A percentile compares a stretch with the other conserved stretches of the same genome.
These are phyloP conservation scores for Boletus subparvulus DNA, from an alignment of 768 basidiomycete species.

Conservation along the genomic window DNA sequence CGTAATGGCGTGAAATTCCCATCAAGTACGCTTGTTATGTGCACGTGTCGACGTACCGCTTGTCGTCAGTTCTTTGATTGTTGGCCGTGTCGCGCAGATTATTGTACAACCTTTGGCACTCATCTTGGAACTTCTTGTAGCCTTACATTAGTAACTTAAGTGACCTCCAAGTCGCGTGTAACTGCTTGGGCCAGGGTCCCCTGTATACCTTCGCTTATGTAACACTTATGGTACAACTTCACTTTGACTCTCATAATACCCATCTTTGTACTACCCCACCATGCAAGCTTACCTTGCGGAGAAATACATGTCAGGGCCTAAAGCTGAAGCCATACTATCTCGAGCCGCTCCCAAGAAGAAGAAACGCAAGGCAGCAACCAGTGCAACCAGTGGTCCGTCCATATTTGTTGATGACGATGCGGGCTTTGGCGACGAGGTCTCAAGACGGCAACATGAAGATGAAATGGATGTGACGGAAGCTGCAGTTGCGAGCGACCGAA, in stretches of 20 bases:
- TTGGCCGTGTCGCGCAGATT: neutral
- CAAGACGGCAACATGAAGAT: constrained; percentile 53
- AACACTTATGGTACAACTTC: too few relatives aligned
- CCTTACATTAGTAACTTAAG: neutral
- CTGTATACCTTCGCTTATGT: too few relatives aligned
- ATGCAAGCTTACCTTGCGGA: constrained; percentile 85
- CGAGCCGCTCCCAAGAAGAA: constrained; percentile 58
- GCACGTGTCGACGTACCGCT: neutral
- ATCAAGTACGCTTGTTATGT: neutral
- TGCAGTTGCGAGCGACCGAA: constrained; percentile 70
- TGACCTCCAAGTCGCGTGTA: neutral
- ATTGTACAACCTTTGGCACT: neutral
- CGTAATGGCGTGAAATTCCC: neutral
- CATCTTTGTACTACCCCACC: too few relatives aligned
- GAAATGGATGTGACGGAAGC: constrained; percentile 55
- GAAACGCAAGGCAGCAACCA: constrained; percentile 56
- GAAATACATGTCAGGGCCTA: constrained; percentile 95
- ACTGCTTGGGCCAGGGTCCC: too few relatives aligned
- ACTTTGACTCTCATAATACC: too few relatives aligned
- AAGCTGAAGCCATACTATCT: constrained; percentile 91
- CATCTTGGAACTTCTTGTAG: neutral
- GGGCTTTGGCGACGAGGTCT: constrained; percentile 55
- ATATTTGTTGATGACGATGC: constrained; percentile 68
- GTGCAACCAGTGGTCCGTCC: constrained; percentile 26
- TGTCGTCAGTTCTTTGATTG: neutral